Evolutionary conservation across 2,329 filamentous ascomycete species (phyloP).

Genomic region (Fusarium metavorans): DNA sequence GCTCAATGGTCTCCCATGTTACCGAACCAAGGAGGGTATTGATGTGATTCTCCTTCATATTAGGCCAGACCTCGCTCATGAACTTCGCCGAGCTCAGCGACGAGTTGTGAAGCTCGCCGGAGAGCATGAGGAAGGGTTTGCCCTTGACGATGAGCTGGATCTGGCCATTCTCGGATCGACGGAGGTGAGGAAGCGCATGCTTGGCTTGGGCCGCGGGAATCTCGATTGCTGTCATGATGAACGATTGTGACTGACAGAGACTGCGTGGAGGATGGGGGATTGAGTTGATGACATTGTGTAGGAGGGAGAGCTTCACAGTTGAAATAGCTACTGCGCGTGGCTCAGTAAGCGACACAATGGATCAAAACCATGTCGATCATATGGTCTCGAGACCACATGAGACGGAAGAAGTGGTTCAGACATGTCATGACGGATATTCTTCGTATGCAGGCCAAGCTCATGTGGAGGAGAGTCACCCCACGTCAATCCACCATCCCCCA

Average conservation of each 20-base stretch:
- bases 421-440: conserved; percentile 9
- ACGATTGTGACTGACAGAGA: neutral
- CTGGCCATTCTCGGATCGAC: conserved; percentile 42
- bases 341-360: neutral
- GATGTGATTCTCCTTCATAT: conserved; percentile 47
- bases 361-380: neutral
- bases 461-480: neutral
- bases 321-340: conserved; percentile 18
- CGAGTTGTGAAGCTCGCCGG: conserved; percentile 53
- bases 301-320: conserved; percentile 4
- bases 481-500: neutral
- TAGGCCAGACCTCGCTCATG: conserved; percentile 48
- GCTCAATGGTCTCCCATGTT: conserved; percentile 54
- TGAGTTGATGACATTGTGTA: neutral
- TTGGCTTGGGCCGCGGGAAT: neutral
- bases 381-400: neutral
- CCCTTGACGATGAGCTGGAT: conserved; percentile 53
- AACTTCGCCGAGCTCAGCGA: conserved; percentile 50
- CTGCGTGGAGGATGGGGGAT: neutral
- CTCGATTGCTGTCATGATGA: conserved; percentile 29
- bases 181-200: conserved; percentile 27
- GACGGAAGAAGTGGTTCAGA: neutral
- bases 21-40: conserved; percentile 53
- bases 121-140: conserved; percentile 52
- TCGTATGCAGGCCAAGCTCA: neutral